Evolutionary conservation across 805 yeast genomes (phyloP), one percentile per base, ranked within the genome.

Genomic region (Candida ipomoeae): DNA sequence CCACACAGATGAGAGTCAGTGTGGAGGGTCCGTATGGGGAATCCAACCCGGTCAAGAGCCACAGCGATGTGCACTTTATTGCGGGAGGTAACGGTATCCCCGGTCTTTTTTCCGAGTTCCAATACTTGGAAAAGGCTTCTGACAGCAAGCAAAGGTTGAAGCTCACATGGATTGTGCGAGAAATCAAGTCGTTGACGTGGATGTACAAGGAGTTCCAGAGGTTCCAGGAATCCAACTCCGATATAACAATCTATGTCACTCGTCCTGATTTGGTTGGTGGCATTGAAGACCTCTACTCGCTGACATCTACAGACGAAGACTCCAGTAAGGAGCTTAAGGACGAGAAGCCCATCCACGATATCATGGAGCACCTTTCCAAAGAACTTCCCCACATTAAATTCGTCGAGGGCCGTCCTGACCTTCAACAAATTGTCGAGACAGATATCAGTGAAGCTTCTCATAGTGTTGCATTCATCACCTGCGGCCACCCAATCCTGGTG

Each of bases 61-160:
- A 77, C 57, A 78, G 81, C 44, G 75, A 78, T 50, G 77, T 83
- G 5, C 72, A 84, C 6, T 74, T 84, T 40, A 54, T 86, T 21
- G 85, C 91, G 6, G 91, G 89, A 44, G 92, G 94, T 31, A 82
- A 82, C 48, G 94, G 94, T 48, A 71, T 87, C 46, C 83, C 92
- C 0, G 87, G 83, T 20, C 66, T 75, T 21, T 65, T 68, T 43
- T 70, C 74, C 17, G 76, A 75, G 55, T 74, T 73, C 40, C 48
- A 58, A 37, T 63, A 67, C 50, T 52, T 68, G 48, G 65, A 65
- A 15, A 41, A 50, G 10, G 51, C 54, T 1, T 48, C 48, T 11
- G 50, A 48, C 31, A 40, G 31, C 34, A 45, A 33, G 52, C 56
- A 58, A 15, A 51, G 50, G 21, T 48, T 62, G 36, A 60, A 59